These are phyloP conservation scores for Plasmodium sp. DNA, from an alignment of 169 alveolate genomes.

Conservation along the genomic window DNA sequence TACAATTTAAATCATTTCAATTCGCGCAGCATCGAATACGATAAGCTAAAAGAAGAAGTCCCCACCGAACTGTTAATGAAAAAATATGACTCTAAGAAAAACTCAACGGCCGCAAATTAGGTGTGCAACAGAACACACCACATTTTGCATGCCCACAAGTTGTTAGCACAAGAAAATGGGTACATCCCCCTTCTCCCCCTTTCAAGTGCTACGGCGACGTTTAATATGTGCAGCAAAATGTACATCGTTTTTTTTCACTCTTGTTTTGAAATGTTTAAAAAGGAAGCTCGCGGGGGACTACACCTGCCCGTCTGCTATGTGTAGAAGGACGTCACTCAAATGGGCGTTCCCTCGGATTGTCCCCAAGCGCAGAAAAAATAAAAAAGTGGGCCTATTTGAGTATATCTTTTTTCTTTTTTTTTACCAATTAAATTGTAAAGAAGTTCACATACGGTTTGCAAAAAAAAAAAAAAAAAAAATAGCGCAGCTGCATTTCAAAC, in stretches of 20 bases:
- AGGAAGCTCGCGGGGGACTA: background rate
- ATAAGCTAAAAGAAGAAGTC: conserved; percentile 55
- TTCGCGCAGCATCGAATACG: conserved; percentile 68
- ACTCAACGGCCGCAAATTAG: background rate
- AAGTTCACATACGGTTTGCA: background rate
- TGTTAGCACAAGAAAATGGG: background rate
- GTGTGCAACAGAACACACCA: background rate
- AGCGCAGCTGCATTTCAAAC: background rate
- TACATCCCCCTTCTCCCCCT: background rate
- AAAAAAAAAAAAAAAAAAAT: background rate
- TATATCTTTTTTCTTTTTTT: background rate
- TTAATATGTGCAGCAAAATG: background rate
- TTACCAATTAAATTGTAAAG: background rate
- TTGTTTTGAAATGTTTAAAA: conserved; percentile 8
- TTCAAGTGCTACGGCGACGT: background rate
- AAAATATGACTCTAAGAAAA: conserved; percentile 26
- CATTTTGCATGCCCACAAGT: background rate
- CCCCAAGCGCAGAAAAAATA: background rate
- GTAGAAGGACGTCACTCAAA: background rate
- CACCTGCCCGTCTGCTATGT: background rate
- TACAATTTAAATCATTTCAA: conserved; percentile 52
- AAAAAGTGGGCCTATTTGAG: background rate
- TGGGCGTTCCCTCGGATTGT: background rate
- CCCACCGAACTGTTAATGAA: conserved; percentile 41
- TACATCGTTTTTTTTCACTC: conserved; percentile 1